Evolutionary conservation across 495 filamentous ascomycete species (phyloP).

Genomic region (Penicillium roqueforti): DNA sequence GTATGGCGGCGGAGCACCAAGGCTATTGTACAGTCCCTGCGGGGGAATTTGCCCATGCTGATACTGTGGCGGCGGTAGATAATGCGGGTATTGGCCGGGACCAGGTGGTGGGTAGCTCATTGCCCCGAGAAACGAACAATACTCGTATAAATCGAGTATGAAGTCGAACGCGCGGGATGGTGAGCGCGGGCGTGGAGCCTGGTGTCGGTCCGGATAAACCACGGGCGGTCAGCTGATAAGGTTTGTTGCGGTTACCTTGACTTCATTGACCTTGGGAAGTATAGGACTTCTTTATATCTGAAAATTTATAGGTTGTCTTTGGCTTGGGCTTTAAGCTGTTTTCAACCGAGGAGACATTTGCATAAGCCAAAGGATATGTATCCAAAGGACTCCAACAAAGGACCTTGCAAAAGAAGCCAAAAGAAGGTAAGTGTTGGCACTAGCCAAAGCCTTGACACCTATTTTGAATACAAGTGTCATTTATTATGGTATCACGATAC

Average conservation of each 20-base stretch:
- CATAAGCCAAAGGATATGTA: neutral
- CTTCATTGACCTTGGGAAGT: too few species aligned
- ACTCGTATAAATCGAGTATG: slow-evolving; percentile 20
- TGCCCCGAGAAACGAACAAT: slow-evolving; percentile 32
- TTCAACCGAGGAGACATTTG: neutral
- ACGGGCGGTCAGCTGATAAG: slow-evolving; percentile 26
- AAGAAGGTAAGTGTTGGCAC: too few species aligned
- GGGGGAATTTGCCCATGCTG: slow-evolving; percentile 32
- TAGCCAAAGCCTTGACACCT: too few species aligned
- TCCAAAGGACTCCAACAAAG: neutral
- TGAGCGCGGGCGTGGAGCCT: slow-evolving; percentile 17
- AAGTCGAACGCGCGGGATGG: slow-evolving; percentile 12
- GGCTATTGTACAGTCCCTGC: slow-evolving; percentile 43
- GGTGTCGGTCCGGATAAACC: slow-evolving; percentile 41
- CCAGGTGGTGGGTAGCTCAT: slow-evolving; percentile 50
- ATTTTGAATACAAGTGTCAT: too few species aligned
- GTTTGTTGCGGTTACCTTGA: slow-evolving; percentile 11
- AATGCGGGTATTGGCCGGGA: slow-evolving; percentile 40
- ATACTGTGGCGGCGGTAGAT: slow-evolving; percentile 35
- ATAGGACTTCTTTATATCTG: neutral
- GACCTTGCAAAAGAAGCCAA: neutral
- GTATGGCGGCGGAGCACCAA: slow-evolving; percentile 29
- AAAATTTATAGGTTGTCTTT: neutral
- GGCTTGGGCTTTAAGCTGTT: neutral
- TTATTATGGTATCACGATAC: too few species aligned